Evolutionary conservation across 108 stramenopile species (phyloP).

Genomic region (Stephanodiscus triporus): DNA sequence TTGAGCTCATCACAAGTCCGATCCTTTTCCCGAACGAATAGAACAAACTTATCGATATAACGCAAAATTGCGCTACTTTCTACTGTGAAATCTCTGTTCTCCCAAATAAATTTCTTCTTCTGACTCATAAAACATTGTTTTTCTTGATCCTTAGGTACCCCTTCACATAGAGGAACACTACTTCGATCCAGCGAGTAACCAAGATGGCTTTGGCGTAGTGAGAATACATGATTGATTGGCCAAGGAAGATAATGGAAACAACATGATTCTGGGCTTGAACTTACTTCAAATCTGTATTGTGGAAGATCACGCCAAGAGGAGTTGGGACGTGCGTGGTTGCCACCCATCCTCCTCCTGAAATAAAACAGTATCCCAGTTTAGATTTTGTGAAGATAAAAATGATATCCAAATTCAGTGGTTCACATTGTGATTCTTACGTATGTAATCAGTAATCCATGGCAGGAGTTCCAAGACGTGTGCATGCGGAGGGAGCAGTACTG

Average conservation of each 20-base stretch:
- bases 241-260: neutral
- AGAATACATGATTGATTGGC: neutral
- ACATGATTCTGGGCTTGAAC: neutral
- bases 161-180: conserved; percentile 41
- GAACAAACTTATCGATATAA: conserved; percentile 40
- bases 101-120: conserved; percentile 38
- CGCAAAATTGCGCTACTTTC: conserved; percentile 19
- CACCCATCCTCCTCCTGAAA: conserved; percentile 42
- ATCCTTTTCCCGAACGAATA: conserved; percentile 7
- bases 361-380: neutral
- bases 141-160: conserved; percentile 19
- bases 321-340: conserved; percentile 36
- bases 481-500: conserved; percentile 48
- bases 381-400: neutral
- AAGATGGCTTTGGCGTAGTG: conserved; percentile 19
- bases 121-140: conserved; percentile 35
- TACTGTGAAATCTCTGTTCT: conserved; percentile 41
- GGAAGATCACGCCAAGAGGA: conserved; percentile 57
- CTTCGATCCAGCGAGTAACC: conserved; percentile 43
- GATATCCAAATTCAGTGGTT: conserved; percentile 1
- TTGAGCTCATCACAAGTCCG: conserved; percentile 18
- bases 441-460: conserved; percentile 54
- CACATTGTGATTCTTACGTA: conserved; percentile 12
- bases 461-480: conserved; percentile 55
- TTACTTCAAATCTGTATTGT: conserved; percentile 55